Evolutionary conservation across 352 stramenopile species (phyloP).

Genomic region (Pilasporangium apinafurcum): DNA sequence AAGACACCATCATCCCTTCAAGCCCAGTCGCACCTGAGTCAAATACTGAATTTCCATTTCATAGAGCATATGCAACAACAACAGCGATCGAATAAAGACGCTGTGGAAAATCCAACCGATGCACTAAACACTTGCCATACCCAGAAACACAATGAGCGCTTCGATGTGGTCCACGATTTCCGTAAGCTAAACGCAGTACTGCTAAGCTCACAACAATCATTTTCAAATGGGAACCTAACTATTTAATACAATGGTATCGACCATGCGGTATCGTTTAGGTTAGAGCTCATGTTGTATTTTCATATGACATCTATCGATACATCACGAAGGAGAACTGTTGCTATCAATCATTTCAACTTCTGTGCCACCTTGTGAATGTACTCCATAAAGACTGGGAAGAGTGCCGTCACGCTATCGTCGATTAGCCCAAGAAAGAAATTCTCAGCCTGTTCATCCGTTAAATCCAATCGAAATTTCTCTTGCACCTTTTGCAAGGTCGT

Average conservation of each 20-base stretch:
- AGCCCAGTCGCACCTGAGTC: slow-evolving; percentile 14
- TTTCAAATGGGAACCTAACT: background rate
- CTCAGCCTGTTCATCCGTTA: slow-evolving; percentile 97
- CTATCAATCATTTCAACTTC: slow-evolving; percentile 38
- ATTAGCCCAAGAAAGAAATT: slow-evolving; percentile 96
- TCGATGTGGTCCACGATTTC: slow-evolving; percentile 46
- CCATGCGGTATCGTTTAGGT: no score
- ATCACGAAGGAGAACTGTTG: background rate
- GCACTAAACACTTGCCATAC: slow-evolving; percentile 1
- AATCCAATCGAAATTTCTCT: slow-evolving; percentile 95
- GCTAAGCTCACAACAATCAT: slow-evolving; percentile 25
- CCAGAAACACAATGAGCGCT: no score
- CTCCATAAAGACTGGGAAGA: slow-evolving; percentile 86
- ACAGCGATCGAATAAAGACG: slow-evolving; percentile 3
- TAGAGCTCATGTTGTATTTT: no score
- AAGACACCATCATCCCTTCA: background rate
- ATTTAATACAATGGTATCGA: background rate
- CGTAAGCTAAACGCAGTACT: slow-evolving; percentile 30
- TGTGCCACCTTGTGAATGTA: slow-evolving; percentile 84
- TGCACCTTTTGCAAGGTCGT: slow-evolving; percentile 89
- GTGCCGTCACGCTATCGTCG: slow-evolving; percentile 91
- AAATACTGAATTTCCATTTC: slow-evolving; percentile 41
- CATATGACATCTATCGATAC: background rate
- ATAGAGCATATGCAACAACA: slow-evolving; percentile 22
- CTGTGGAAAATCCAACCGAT: background rate